A percentile compares a stretch with the other conserved stretches of the same genome.
These are phyloP conservation scores for Metschnikowia peoriensis DNA, from an alignment of 805 yeast genomes.

Conservation along the genomic window DNA sequence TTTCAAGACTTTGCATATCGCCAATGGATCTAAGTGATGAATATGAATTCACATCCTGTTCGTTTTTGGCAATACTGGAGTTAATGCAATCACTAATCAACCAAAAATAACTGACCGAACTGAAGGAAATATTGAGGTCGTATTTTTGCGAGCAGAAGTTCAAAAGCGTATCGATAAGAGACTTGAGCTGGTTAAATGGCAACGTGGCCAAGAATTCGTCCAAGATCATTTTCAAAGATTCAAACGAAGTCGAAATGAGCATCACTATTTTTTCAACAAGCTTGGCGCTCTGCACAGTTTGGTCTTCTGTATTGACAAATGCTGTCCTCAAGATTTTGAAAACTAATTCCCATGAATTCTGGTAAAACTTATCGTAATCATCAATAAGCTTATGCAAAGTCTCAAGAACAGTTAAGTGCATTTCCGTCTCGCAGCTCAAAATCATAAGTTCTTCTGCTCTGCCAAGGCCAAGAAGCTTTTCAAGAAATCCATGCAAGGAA, in stretches of 20 bases:
- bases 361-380: conserved; percentile 62
- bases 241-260: conserved; percentile 69
- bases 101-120: conserved; percentile 93
- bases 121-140: conserved; percentile 85
- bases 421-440: conserved; percentile 62
- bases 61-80: conserved; percentile 9
- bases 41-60: background rate
- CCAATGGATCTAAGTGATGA: conserved; percentile 2
- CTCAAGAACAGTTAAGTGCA: conserved; percentile 58
- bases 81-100: conserved; percentile 71
- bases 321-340: conserved; percentile 62
- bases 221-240: conserved; percentile 75
- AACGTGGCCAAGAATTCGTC: conserved; percentile 79
- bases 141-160: conserved; percentile 67
- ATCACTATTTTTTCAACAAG: conserved; percentile 48
- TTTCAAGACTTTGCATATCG: conserved; percentile 7
- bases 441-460: conserved; percentile 43
- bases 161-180: conserved; percentile 67
- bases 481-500: conserved; percentile 47
- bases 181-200: conserved; percentile 62
- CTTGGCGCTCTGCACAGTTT: conserved; percentile 23
- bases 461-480: conserved; percentile 37
- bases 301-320: conserved; percentile 33
- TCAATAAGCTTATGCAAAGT: conserved; percentile 74
- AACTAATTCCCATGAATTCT: conserved; percentile 71